These are phyloP conservation scores for Gynochthodes officinalis DNA, from an alignment of 257 asterid species.

Conservation along the genomic window DNA sequence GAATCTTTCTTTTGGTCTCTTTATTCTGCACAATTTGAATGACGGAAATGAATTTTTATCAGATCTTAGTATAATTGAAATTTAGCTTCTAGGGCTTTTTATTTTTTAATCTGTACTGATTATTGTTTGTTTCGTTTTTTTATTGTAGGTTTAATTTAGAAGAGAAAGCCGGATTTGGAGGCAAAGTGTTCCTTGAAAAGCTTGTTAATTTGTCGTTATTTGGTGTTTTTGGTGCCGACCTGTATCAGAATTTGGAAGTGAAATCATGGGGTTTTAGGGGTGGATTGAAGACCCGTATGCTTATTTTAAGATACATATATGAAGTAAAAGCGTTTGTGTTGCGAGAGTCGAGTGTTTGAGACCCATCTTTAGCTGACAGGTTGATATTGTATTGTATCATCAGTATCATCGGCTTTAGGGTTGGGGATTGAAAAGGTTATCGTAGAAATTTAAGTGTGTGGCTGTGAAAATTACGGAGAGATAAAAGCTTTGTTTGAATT, in stretches of 20 bases:
- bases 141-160: slow-evolving; percentile 2
- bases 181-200: neutral
- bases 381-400: neutral
- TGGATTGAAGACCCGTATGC: neutral
- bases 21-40: neutral
- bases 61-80: slow-evolving; percentile 1
- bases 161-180: slow-evolving; percentile 2
- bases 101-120: slow-evolving; percentile 1
- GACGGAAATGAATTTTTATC: neutral
- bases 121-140: neutral
- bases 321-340: neutral
- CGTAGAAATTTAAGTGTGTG: neutral
- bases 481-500: neutral
- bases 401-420: no score
- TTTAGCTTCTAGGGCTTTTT: neutral
- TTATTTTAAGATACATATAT: neutral
- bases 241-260: neutral
- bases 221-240: neutral
- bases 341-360: neutral
- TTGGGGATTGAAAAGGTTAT: neutral
- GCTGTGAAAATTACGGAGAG: neutral
- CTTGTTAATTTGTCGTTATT: slow-evolving; percentile 1
- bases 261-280: neutral
- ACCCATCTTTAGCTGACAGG: neutral
- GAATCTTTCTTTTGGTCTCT: neutral